These are phyloP conservation scores for Daphne laureola DNA, from an alignment of 441 rosid species.

Conservation along the genomic window DNA sequence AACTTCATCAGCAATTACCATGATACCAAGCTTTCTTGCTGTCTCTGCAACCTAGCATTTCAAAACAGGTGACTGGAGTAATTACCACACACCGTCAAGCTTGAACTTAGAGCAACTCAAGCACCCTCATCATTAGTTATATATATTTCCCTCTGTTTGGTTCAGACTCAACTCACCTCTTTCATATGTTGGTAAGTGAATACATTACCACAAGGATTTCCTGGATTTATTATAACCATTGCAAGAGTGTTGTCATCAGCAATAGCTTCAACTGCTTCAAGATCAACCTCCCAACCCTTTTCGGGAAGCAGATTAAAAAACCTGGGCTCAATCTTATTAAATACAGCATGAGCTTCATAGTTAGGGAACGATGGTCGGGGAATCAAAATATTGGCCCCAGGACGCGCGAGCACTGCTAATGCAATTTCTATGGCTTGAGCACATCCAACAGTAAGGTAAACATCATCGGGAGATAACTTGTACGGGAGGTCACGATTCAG, in stretches of 20 bases:
- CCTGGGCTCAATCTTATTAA: conserved; percentile 29
- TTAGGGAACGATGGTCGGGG: conserved; percentile 45
- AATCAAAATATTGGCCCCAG: conserved; percentile 39
- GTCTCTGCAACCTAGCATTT: conserved; percentile 37
- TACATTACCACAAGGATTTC: conserved; percentile 49
- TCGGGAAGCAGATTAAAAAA: conserved; percentile 49
- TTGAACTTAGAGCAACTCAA: too few relatives aligned
- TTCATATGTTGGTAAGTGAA: conserved; percentile 35
- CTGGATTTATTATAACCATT: conserved; percentile 37
- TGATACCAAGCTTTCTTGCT: conserved; percentile 42
- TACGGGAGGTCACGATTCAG: conserved; percentile 40
- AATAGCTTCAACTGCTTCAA: conserved; percentile 30
- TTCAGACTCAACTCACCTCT: conserved; percentile 17
- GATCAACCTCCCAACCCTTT: conserved; percentile 45
- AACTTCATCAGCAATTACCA: conserved; percentile 52
- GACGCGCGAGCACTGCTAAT: conserved; percentile 28
- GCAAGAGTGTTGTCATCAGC: conserved; percentile 46
- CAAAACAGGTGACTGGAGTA: neutral
- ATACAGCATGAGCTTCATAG: conserved; percentile 32
- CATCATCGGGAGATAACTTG: conserved; percentile 40
- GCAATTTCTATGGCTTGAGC: conserved; percentile 34
- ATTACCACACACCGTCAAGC: too few relatives aligned
- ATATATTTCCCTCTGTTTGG: neutral
- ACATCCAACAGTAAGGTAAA: conserved; percentile 37
- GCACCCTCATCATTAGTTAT: neutral